These are phyloP conservation scores for Fusarium redolens DNA, from an alignment of 2,329 filamentous ascomycete species.

Conservation along the genomic window DNA sequence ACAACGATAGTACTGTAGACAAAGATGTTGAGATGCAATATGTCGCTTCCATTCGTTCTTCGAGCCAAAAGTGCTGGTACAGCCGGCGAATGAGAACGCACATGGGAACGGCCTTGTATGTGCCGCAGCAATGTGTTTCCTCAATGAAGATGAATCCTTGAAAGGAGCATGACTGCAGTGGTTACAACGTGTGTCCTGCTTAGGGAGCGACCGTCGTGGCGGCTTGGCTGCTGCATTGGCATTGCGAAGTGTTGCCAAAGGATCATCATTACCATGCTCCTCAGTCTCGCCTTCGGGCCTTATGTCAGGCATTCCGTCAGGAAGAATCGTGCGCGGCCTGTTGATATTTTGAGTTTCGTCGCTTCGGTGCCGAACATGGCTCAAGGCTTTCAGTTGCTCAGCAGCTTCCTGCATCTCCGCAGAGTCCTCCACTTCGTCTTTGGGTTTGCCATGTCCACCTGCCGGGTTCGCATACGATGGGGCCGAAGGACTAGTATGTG, in stretches of 20 bases:
- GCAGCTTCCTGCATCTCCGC: constrained; percentile 76
- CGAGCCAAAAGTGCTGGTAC: constrained; percentile 83
- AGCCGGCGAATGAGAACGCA: constrained; percentile 86
- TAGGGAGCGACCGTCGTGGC: constrained; percentile 61
- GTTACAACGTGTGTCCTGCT: constrained; percentile 70
- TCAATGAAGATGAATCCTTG: constrained; percentile 73
- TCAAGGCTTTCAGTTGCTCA: constrained; percentile 73
- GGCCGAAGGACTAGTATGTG: constrained; percentile 46
- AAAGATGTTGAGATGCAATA: constrained; percentile 89
- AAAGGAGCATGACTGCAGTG: constrained; percentile 73
- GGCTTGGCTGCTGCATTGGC: constrained; percentile 52
- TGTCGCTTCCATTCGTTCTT: constrained; percentile 99
- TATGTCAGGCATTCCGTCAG: constrained; percentile 52
- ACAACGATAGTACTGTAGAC: constrained; percentile 72
- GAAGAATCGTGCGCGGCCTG: constrained; percentile 53
- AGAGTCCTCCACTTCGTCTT: constrained; percentile 65
- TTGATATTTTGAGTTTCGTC: constrained; percentile 54
- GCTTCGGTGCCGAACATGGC: constrained; percentile 69
- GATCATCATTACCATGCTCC: constrained; percentile 45
- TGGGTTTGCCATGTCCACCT: constrained; percentile 45
- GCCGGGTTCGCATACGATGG: constrained; percentile 36
- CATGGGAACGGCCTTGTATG: constrained; percentile 84
- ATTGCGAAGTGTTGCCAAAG: constrained; percentile 38
- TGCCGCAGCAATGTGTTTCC: constrained; percentile 75
- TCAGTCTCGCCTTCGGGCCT: constrained; percentile 53